Base-by-base conservation (phyloP, 2,329 filamentous ascomycete genomes). In the Trichophyton rubrum region DNA sequence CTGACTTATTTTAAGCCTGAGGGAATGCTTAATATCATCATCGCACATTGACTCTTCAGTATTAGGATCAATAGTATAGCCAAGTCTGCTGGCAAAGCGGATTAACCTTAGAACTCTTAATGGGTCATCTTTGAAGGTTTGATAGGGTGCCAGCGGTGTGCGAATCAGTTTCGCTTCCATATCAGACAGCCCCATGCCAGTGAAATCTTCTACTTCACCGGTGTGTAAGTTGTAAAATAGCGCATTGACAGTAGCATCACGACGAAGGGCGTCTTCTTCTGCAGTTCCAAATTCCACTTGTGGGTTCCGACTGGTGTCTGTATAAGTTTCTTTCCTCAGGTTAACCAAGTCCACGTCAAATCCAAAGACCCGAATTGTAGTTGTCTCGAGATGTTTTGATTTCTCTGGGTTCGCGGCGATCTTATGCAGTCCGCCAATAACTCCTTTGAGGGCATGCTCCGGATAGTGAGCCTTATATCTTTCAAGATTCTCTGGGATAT, bases 311-410 rank as follows among this genome's bases (percentile, higher is more conserved):
- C 89, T 95, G 62, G 93, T 85, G n/a, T 89, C 86, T 0, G 85
- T 82, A 67, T 97, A 97, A 0, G 87, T 91, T 75, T 97, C 93
- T 70, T 90, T 95, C 53, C 92, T 83, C 55, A 97, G 78, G 71
- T 97, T 99, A 67, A 99, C 93, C 69, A 99, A 85, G 71, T 99
- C 92, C 56, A 96, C 82, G 69, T 97, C 92, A 56, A 95, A 80
- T 0, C 88, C 90, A 68, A 96, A 85, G 61, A 97, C 85, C 65
- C 81, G 87, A 24, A 88, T 90, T 8, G 90, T 95, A 56, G 90
- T 88, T 0, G 92, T 97, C 74, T 95, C 92, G 13, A 97, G 82
- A 70, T 97, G 89, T 75, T 97, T 97, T 20, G 90, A 96, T 75
- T 96, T 96, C 68, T 96, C 90, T 0, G 91, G 92, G 71, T 97